phyloP scores from a whole-genome alignment of 371 early-diverging fungal genomes.

The Rhizomucor miehei region DNA sequence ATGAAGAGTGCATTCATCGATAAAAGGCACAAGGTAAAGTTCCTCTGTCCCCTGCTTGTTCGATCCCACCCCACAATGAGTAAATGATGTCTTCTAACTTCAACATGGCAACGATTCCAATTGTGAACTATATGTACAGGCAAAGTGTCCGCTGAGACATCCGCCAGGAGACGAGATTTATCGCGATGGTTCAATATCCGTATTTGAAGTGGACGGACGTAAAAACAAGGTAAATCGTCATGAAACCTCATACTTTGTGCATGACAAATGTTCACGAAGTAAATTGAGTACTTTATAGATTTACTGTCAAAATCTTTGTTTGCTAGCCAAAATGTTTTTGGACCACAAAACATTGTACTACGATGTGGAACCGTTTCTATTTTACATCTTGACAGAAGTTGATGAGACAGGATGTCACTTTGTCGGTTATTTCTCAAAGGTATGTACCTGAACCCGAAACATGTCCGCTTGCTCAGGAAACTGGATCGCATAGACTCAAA shows the following conservation, averaged over 20 bases:
- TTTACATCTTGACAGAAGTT: slow-evolving; percentile 91
- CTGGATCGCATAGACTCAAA: no score
- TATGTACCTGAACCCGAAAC: slow-evolving; percentile 55
- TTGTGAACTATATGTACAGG: slow-evolving; percentile 10
- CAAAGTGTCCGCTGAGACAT: slow-evolving; percentile 80
- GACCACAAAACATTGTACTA: slow-evolving; percentile 99
- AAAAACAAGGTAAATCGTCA: slow-evolving; percentile 71
- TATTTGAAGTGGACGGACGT: slow-evolving; percentile 96
- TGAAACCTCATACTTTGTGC: no score
- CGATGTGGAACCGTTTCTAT: slow-evolving; percentile 99
- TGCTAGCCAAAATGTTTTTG: slow-evolving; percentile 97
- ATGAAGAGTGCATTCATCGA: slow-evolving; percentile 75
- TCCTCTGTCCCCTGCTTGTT: no score
- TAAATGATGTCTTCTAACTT: no score
- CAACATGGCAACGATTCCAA: no score
- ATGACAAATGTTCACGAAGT: no score
- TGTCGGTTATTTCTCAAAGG: slow-evolving; percentile 99
- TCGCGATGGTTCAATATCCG: slow-evolving; percentile 79
- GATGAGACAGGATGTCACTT: slow-evolving; percentile 87
- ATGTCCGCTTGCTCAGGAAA: slow-evolving; percentile 27
- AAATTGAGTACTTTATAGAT: no score
- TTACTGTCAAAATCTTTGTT: slow-evolving; percentile 78
- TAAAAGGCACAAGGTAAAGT: slow-evolving; percentile 62
- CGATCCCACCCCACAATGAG: no score
- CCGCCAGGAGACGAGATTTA: slow-evolving; percentile 99